Base-by-base conservation (phyloP, 1,284 basidiomycete genomes). In the Sanghuangporus sanghuang region DNA sequence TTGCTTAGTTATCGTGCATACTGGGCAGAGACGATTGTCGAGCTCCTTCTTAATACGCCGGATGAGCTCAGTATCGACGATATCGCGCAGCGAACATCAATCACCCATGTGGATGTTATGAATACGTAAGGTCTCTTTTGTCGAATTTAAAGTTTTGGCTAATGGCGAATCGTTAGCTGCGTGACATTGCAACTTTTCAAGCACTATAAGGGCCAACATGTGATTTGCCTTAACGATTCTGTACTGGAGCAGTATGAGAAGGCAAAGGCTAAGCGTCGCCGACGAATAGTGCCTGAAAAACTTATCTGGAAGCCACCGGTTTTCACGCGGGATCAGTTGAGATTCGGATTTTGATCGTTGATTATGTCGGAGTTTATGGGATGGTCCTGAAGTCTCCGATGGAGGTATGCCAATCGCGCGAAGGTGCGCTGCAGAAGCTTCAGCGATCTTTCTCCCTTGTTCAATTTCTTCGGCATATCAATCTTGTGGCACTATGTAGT, bases 1-100 rank as follows among this genome's bases (percentile, higher is more conserved):
- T 78, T 99, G 67, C 79, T 99, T 66, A 83, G 92, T 55, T 99
- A 99, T 76, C 85, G 96, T 59, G 94, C 96, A 36, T 99, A 96
- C 73, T 99, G 97, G 97, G 91, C 92, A 66, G 96, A 98, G 75
- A 93, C 91, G 62, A 98, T 99, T 72, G 90, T 99, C 69, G 96
- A 97, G 64, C 81, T 96, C 38, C 79, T 99, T 55, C 78, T 98
- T 67, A 85, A 83, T 67, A 85, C 85, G 27, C 78, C 76, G 27
- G 86, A 90, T 64, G 92, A 95, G 67, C 83, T 98, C 66, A 94
- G 90, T 73, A 92, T 99, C 69, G 97, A 99, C 71, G 97, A 99
- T 71, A 97, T 99, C 68, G 95, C 97, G 5, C 92, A 96, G 73
- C 92, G 87, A 78, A 99, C 97, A 12, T 85, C 92, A n/a, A 97